Evolutionary conservation across 2,329 filamentous ascomycete genomes (phyloP).

Genomic region (Ramichloridium luteum): DNA sequence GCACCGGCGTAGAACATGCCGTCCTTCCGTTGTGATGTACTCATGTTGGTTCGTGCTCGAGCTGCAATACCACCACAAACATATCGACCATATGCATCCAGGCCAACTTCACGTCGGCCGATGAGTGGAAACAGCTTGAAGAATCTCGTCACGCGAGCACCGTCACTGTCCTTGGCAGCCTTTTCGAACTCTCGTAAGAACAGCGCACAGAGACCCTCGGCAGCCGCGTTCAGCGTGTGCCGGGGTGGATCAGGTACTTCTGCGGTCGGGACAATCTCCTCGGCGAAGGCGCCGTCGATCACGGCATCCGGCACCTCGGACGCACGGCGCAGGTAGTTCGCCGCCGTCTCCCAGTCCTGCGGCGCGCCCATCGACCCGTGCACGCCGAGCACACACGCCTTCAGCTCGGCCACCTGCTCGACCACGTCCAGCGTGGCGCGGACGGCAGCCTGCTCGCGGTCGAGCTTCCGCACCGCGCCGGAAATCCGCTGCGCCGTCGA

Average conservation of each 20-base stretch:
- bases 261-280: slow-evolving; percentile 84
- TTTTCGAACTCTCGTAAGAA: slow-evolving; percentile 94
- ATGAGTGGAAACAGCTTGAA: slow-evolving; percentile 97
- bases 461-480: slow-evolving; percentile 72
- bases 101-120: slow-evolving; percentile 70
- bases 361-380: slow-evolving; percentile 93
- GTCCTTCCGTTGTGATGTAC: slow-evolving; percentile 54
- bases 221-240: slow-evolving; percentile 73
- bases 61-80: slow-evolving; percentile 90
- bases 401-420: slow-evolving; percentile 92
- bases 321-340: slow-evolving; percentile 75
- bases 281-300: slow-evolving; percentile 72
- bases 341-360: slow-evolving; percentile 97
- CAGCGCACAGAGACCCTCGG: slow-evolving; percentile 77
- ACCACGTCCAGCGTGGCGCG: slow-evolving; percentile 84
- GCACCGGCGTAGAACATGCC: slow-evolving; percentile 85
- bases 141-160: slow-evolving; percentile 81
- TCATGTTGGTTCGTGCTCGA: slow-evolving; percentile 68
- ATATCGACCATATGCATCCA: slow-evolving; percentile 92
- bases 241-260: slow-evolving; percentile 88
- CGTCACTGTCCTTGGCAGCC: slow-evolving; percentile 76
- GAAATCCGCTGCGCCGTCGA: slow-evolving; percentile 77
- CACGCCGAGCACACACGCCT: slow-evolving; percentile 89
- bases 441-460: slow-evolving; percentile 82
- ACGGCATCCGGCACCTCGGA: slow-evolving; percentile 70